These are phyloP conservation scores for Monascus purpureus DNA, from an alignment of 495 filamentous ascomycete species.

Conservation along the genomic window DNA sequence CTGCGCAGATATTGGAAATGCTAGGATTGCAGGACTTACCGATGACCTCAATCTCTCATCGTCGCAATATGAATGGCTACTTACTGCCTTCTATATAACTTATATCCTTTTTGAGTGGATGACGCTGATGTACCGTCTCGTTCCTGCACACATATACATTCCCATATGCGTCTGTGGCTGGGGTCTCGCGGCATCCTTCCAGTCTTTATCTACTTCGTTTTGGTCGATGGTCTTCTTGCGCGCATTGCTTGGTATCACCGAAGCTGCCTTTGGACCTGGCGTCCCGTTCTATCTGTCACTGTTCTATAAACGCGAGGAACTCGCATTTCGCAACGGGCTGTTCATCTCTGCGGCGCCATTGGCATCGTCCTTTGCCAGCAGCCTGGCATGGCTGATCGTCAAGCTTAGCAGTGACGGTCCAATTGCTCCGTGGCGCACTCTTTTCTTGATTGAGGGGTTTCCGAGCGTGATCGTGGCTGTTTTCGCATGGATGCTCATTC, in stretches of 20 bases:
- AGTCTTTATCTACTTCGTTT: conserved; percentile 49
- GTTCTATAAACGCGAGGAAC: conserved; percentile 46
- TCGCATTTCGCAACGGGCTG: conserved; percentile 46
- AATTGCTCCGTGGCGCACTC: conserved; percentile 44
- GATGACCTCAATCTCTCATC: conserved; percentile 46
- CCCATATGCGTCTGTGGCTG: conserved; percentile 28
- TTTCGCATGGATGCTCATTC: conserved; percentile 37
- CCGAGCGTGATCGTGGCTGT: conserved; percentile 44
- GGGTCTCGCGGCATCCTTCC: conserved; percentile 56
- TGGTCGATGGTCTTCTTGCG: conserved; percentile 27
- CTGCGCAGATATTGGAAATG: conserved; percentile 60
- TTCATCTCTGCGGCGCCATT: conserved; percentile 50
- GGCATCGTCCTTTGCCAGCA: conserved; percentile 56
- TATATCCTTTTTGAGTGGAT: conserved; percentile 69
- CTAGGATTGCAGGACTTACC: conserved; percentile 57
- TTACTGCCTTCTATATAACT: conserved; percentile 53
- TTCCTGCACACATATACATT: conserved; percentile 46
- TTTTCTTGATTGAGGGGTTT: conserved; percentile 50
- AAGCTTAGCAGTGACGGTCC: conserved; percentile 30
- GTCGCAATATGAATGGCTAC: conserved; percentile 50
- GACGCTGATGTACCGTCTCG: conserved; percentile 45
- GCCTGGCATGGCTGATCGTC: conserved; percentile 44
- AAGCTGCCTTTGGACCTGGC: conserved; percentile 49
- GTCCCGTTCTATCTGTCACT: conserved; percentile 49
- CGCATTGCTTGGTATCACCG: conserved; percentile 40